Conservation (phyloP, 75 land plant species). For the Picea glauca region DNA sequence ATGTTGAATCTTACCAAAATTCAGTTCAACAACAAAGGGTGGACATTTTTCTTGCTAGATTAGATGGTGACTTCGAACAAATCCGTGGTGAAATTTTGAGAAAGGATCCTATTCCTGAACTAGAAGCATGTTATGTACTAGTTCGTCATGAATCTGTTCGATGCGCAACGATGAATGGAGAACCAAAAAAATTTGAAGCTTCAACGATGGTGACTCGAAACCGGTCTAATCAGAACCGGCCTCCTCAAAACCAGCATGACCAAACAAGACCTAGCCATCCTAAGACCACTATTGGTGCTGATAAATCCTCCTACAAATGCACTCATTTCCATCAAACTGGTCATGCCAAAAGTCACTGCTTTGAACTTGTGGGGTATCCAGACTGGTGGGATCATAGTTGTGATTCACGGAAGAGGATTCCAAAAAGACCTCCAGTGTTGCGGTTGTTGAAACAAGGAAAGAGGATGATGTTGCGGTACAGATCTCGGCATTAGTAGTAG, state of each 20-base stretch:
- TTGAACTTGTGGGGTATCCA: conserved; percentile 21
- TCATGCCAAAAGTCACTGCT: conserved; percentile 9
- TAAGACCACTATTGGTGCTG: too few species aligned
- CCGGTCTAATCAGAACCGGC: not conserved
- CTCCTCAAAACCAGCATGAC: not conserved
- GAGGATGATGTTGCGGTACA: too few species aligned
- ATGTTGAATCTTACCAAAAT: not conserved
- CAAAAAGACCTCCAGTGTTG: not conserved
- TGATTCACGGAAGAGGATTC: conserved; percentile 2
- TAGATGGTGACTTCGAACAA: conserved; percentile 10
- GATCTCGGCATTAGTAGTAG: too few species aligned
- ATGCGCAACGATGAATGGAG: too few species aligned
- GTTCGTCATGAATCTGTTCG: not conserved
- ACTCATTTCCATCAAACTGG: conserved; percentile 14
- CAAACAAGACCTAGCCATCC: too few species aligned
- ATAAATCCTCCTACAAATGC: not conserved
- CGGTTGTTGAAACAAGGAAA: too few species aligned
- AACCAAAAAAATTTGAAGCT: not conserved
- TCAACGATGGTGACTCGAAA: not conserved
- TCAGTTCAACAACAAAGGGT: not conserved
- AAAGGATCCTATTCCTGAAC: not conserved
- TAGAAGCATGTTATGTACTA: not conserved
- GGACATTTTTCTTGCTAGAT: conserved; percentile 7
- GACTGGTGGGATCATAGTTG: conserved; percentile 16
- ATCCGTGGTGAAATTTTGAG: conserved; percentile 7